These are phyloP conservation scores for Nigrospora sphaerica DNA, from an alignment of 2,329 filamentous ascomycete species.

Conservation along the genomic window DNA sequence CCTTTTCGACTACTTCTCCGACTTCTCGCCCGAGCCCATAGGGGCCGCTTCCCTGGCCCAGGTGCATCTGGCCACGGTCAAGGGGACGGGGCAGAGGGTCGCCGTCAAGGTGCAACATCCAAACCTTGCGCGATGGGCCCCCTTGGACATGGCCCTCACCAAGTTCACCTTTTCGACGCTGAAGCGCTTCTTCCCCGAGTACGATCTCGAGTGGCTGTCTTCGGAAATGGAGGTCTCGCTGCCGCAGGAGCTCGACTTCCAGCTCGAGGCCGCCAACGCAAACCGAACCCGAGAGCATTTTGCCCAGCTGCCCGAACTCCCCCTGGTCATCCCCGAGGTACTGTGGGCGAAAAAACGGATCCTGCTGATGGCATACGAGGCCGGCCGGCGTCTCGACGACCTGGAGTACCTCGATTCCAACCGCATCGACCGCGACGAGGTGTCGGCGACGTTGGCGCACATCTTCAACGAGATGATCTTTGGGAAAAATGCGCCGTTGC, in stretches of 20 bases:
- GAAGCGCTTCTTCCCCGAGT: conserved; percentile 92
- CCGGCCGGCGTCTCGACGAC: conserved; percentile 82
- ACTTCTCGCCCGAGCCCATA: conserved; percentile 74
- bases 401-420: conserved; percentile 78
- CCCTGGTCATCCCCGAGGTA: conserved; percentile 82
- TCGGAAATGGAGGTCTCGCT: conserved; percentile 88
- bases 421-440: conserved; percentile 88
- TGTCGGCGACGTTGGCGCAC: conserved; percentile 79
- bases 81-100: conserved; percentile 75
- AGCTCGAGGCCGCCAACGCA: conserved; percentile 79
- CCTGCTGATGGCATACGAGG: conserved; percentile 89
- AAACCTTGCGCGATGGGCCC: conserved; percentile 79
- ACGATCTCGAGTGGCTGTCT: conserved; percentile 93
- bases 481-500: conserved; percentile 75
- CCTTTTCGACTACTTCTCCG: conserved; percentile 76
- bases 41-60: conserved; percentile 92
- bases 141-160: conserved; percentile 79
- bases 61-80: conserved; percentile 81
- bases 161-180: conserved; percentile 82
- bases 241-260: conserved; percentile 87
- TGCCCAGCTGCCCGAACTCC: conserved; percentile 61
- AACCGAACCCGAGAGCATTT: conserved; percentile 76
- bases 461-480: conserved; percentile 99
- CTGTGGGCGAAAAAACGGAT: conserved; percentile 85
- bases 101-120: conserved; percentile 98